Evolutionary conservation across 306 rosid species (phyloP).

Genomic region (Fragaria vesca): DNA sequence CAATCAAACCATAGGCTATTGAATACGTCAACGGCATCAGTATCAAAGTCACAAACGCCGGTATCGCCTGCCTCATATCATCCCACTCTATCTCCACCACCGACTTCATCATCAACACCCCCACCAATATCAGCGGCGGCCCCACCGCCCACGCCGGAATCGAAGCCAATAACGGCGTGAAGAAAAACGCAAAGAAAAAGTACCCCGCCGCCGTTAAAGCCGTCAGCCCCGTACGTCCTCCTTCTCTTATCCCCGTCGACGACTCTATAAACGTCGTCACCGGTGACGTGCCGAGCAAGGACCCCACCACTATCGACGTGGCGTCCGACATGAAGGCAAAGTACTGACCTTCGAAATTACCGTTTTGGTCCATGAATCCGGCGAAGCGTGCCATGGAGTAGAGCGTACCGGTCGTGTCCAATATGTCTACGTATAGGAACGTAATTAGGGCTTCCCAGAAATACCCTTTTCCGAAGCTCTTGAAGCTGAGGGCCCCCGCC

Average conservation of each 20-base stretch:
- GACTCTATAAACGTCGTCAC: constrained; percentile 88
- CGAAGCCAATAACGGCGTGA: constrained; percentile 92
- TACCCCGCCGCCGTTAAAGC: constrained; percentile 71
- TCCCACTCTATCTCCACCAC: constrained; percentile 92
- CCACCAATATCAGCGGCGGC: constrained; percentile 91
- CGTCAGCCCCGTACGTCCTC: constrained; percentile 87
- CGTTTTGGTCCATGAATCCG: constrained; percentile 66
- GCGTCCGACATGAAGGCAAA: constrained; percentile 98
- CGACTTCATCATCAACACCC: constrained; percentile 93
- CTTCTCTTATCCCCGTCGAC: constrained; percentile 93
- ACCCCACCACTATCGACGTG: constrained; percentile 84
- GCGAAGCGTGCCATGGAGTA: constrained; percentile 96
- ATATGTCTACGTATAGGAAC: constrained; percentile 78
- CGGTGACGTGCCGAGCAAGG: constrained; percentile 80
- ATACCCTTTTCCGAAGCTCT: constrained; percentile 45
- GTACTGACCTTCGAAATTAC: constrained; percentile 85
- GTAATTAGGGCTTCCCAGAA: constrained; percentile 93
- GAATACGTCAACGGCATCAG: constrained; percentile 91
- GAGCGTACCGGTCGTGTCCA: constrained; percentile 85
- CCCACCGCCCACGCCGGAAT: constrained; percentile 99
- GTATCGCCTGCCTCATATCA: constrained; percentile 89
- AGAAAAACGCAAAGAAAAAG: constrained; percentile 71
- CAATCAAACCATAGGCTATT: constrained; percentile 81
- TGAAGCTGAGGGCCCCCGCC: constrained; percentile 83
- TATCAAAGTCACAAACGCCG: constrained; percentile 83